Evolutionary conservation across 1,284 basidiomycete species (phyloP), one percentile per base, ranked within the genome.

Genomic region (Moesziomyces sp.): DNA sequence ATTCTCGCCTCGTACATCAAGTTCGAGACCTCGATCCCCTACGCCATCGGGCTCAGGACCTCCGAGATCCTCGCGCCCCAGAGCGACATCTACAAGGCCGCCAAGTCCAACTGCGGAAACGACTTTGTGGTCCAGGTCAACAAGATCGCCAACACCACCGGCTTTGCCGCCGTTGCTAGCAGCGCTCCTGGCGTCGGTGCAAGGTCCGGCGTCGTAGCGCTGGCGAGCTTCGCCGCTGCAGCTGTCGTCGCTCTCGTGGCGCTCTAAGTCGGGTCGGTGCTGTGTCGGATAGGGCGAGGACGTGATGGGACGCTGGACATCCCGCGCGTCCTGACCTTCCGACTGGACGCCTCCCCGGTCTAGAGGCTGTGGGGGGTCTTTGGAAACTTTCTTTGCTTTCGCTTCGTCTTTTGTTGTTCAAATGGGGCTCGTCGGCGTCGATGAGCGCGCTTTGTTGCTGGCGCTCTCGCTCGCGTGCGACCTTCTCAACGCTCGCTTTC

Each of bases 21-120:
- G 49, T 81, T 81, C 24, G 79, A 81, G 49, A 75, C 76, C 14
- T 77, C 78, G 13, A 73, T 80, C 46, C 79, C 79, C 3, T 81
- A 81, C 60, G 78, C 71, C 23, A 79, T 81, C 55, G 79, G 79
- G 11, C 58, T 81, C 14, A 46, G 67, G 35, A 74, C 66, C 9
- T 77, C 74, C 3, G 50, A 64, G 23, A 72, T 72, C 35, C 52
- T 81, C 23, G 60, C 60, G 23, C 76, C 76, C 9, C 79, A 81
- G 66, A 70, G 64, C 46, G 71, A 60, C 24, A 64, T 81, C 19
- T 81, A 78, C 69, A 75, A 74, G 59, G 57, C 68, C 8, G 66
- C 62, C 30, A 65, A 78, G 75, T 57, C 48, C 14, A 51, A 56
- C 9, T 81, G 79, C 38, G 74, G 76, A 7, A 46, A 38, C 16